Conservation (phyloP, 2,329 filamentous ascomycete genomes). For the Sporothrix pallida region DNA sequence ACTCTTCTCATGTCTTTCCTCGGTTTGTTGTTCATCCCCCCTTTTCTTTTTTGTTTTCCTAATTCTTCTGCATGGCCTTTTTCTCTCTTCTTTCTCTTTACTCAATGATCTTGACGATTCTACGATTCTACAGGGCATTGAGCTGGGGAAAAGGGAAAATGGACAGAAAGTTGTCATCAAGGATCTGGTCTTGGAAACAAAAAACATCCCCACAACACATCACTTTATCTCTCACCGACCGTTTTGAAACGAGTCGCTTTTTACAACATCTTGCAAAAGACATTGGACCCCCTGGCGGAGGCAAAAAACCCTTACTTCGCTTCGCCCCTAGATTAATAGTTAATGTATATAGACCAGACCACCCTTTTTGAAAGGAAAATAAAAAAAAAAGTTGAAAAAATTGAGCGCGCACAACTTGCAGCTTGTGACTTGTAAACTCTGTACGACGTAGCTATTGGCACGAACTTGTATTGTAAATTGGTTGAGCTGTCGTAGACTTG, state of each 20-base stretch:
- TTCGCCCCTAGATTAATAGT: slow-evolving; percentile 37
- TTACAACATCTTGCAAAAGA: slow-evolving; percentile 7
- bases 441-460: too few species aligned
- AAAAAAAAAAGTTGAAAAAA: slow-evolving; percentile 24
- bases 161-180: slow-evolving; percentile 16
- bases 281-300: slow-evolving; percentile 36
- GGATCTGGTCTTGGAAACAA: slow-evolving; percentile 26
- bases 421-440: background rate
- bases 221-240: background rate
- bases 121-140: background rate
- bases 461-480: background rate
- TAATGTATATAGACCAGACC: slow-evolving; percentile 37
- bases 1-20: slow-evolving; percentile 14
- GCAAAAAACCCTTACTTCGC: slow-evolving; percentile 16
- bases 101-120: background rate
- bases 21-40: slow-evolving; percentile 7
- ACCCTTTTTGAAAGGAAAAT: slow-evolving; percentile 34
- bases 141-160: background rate
- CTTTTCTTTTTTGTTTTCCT: slow-evolving; percentile 11
- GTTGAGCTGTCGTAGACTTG: background rate
- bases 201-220: background rate
- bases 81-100: background rate
- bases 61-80: slow-evolving; percentile 12
- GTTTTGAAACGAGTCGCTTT: slow-evolving; percentile 23
- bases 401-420: background rate